Conservation (phyloP, 345 rosid species). For the Kernera saxatilis region DNA sequence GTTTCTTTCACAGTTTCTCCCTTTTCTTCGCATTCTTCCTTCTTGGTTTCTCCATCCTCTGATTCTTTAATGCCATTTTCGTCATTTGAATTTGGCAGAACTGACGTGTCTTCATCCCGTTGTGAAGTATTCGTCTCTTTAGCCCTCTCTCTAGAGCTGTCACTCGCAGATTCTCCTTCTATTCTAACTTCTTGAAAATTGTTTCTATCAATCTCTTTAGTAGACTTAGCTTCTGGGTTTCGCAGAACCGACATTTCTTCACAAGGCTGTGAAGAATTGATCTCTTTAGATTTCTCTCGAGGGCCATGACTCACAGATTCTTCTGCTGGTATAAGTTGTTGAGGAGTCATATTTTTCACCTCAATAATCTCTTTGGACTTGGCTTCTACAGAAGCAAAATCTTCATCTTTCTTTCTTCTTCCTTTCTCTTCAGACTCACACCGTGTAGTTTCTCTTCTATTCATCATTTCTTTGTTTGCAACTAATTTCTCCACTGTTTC, state of each 20-base stretch:
- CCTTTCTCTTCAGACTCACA: conserved; percentile 2
- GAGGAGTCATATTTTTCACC: neutral
- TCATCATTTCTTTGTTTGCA: neutral
- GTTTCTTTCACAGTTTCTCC: neutral
- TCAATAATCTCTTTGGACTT: neutral
- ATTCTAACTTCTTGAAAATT: neutral
- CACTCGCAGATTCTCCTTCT: neutral
- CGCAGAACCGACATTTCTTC: neutral
- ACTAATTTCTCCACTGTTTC: conserved; percentile 4
- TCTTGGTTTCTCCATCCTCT: neutral
- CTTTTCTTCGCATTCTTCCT: neutral
- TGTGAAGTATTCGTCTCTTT: neutral
- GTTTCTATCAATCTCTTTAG: neutral
- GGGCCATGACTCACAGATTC: neutral
- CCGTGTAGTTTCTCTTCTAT: neutral
- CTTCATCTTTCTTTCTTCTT: neutral
- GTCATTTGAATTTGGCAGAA: neutral
- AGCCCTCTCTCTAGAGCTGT: neutral
- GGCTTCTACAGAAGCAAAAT: neutral
- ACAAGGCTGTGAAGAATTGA: neutral
- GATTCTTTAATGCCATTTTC: neutral
- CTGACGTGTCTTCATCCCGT: neutral
- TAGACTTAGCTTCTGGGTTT: neutral
- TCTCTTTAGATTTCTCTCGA: neutral
- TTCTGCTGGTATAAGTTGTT: neutral